Evolutionary conservation across 2,329 filamentous ascomycete species (phyloP).

Genomic region (Aspergillus sojae): DNA sequence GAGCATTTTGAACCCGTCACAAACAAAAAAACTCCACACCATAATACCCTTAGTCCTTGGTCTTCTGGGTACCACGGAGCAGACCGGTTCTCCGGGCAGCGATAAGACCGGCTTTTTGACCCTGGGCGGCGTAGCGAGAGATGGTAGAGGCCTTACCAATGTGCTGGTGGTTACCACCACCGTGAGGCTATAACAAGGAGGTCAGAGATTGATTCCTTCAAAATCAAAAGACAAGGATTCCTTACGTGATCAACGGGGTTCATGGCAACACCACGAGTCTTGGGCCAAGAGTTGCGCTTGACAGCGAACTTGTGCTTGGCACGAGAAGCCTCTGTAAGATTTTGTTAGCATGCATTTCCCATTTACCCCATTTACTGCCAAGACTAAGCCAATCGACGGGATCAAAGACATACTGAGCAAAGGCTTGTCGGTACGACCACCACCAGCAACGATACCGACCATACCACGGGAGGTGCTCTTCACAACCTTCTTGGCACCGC

Average conservation of each 20-base stretch:
- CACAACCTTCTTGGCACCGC: constrained; percentile 98
- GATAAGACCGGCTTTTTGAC: constrained; percentile 99
- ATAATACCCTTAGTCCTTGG: constrained; percentile 80
- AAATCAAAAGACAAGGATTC: constrained; percentile 13
- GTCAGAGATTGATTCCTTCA: constrained; percentile 22
- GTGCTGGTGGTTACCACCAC: constrained; percentile 99
- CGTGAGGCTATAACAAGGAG: constrained; percentile 65
- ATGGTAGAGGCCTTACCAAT: constrained; percentile 99
- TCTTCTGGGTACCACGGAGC: constrained; percentile 99
- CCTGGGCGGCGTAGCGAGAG: constrained; percentile 93
- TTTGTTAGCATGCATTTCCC: constrained; percentile 42
- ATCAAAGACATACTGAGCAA: constrained; percentile 74
- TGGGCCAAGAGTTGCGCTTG: constrained; percentile 99
- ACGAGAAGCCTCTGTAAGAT: constrained; percentile 83
- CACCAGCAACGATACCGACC: constrained; percentile 99
- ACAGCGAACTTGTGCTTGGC: constrained; percentile 99
- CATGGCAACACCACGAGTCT: constrained; percentile 99
- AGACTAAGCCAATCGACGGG: neutral
- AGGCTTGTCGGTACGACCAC: constrained; percentile 99
- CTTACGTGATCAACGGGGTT: constrained; percentile 96
- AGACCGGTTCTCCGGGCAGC: constrained; percentile 99
- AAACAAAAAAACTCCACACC: constrained; percentile 62
- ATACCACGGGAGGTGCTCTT: constrained; percentile 91
- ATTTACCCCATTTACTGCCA: neutral
- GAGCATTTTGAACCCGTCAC: constrained; percentile 45